Conservation (phyloP, 768 basidiomycete genomes). For the Mycena alexandri region DNA sequence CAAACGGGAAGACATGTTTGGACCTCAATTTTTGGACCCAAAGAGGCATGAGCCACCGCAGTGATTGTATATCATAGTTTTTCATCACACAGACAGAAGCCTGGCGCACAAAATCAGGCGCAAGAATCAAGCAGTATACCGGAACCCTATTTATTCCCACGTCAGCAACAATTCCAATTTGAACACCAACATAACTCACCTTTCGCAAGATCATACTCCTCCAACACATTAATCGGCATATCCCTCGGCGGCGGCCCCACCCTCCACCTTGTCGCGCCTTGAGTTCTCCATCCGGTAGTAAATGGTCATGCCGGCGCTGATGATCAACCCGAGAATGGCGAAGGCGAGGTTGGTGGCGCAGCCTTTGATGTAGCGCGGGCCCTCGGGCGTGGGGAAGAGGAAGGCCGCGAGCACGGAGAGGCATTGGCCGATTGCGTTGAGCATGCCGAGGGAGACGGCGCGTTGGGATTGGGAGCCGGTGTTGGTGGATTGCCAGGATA, state of each 20-base stretch:
- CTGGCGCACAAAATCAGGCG: too few relatives aligned
- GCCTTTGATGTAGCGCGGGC: conserved; percentile 25
- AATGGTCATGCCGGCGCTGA: conserved; percentile 11
- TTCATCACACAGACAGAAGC: too few relatives aligned
- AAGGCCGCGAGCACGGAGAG: conserved; percentile 35
- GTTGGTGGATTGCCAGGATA: conserved; percentile 32
- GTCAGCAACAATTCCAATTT: too few relatives aligned
- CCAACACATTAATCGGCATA: conserved; percentile 19
- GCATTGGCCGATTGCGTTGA: conserved; percentile 31
- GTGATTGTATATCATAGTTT: too few relatives aligned
- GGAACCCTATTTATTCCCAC: too few relatives aligned
- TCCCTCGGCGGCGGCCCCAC: conserved; percentile 18
- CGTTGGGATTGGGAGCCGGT: conserved; percentile 31
- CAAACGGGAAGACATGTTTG: too few relatives aligned
- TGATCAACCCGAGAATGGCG: conserved; percentile 11
- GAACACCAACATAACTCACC: not conserved
- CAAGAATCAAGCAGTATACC: too few relatives aligned
- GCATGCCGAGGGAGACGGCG: conserved; percentile 34
- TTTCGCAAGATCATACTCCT: conserved; percentile 30
- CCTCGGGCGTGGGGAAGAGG: conserved; percentile 28
- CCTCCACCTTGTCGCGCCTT: conserved; percentile 17
- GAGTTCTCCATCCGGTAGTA: conserved; percentile 13
- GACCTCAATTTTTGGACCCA: too few relatives aligned
- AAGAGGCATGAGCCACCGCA: too few relatives aligned
- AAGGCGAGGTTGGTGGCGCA: conserved; percentile 31